Conservation (phyloP, 805 yeast genomes). For the Sungouiella blattae region DNA sequence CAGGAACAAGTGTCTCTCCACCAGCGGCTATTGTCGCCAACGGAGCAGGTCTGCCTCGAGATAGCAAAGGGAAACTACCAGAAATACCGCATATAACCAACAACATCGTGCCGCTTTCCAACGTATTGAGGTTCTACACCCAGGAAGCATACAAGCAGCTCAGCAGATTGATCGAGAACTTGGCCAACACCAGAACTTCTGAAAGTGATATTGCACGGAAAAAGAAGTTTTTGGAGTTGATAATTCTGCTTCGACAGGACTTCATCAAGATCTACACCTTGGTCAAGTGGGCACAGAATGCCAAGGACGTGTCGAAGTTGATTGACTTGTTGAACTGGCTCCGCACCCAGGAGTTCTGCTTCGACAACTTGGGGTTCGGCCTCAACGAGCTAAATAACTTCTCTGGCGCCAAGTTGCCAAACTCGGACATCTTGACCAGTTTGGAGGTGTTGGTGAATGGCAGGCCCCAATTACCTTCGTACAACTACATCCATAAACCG, state of each 20-base stretch:
- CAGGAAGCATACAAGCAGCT: slow-evolving; percentile 63
- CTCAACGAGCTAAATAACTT: slow-evolving; percentile 66
- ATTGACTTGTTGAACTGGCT: slow-evolving; percentile 90
- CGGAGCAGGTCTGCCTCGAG: no score
- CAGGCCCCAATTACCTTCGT: slow-evolving; percentile 68
- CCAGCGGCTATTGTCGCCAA: no score
- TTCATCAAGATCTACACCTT: slow-evolving; percentile 81
- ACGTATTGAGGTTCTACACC: slow-evolving; percentile 56
- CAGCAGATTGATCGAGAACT: slow-evolving; percentile 55
- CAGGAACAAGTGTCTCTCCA: no score
- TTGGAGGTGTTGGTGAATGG: slow-evolving; percentile 79
- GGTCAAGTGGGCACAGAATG: slow-evolving; percentile 80
- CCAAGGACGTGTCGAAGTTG: slow-evolving; percentile 65
- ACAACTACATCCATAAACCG: slow-evolving; percentile 49
- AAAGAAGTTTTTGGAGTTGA: slow-evolving; percentile 59
- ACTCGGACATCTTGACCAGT: slow-evolving; percentile 85
- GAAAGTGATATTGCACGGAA: slow-evolving; percentile 64
- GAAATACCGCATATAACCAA: slow-evolving; percentile 68
- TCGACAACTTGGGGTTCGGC: slow-evolving; percentile 56
- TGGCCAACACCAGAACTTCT: slow-evolving; percentile 42
- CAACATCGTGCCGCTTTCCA: slow-evolving; percentile 63
- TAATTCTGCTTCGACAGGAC: slow-evolving; percentile 76
- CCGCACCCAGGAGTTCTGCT: slow-evolving; percentile 70
- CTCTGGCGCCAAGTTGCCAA: slow-evolving; percentile 88
- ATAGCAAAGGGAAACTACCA: no score